Base-by-base conservation (phyloP, 352 stramenopile genomes). In the Pythium guiyangense region DNA sequence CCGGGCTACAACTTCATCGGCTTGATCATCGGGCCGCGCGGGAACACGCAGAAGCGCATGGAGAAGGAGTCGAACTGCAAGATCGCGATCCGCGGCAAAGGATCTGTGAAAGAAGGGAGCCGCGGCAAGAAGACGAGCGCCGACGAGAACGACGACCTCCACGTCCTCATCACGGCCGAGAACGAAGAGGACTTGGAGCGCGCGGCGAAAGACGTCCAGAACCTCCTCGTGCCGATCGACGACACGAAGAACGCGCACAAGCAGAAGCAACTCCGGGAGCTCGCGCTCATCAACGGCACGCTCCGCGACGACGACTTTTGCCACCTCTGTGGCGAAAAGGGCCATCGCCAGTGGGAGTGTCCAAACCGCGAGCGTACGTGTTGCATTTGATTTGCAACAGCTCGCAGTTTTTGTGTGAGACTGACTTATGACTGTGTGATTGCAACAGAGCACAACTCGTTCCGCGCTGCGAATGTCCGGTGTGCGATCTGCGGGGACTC, bases 1-100 rank as follows among this genome's bases (percentile, higher is more conserved):
- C 98, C 97, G 0, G 95, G 85, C 6, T 99, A 99, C 79, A 99
- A 99, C 73, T 99, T 99, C 71, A 99, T 99, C 49, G 97, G 96
- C 4, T 71, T 99, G 34, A 99, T 99, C 70, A 99, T 99, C 54
- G 97, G 97, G 14, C 97, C 98, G 3, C 84, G 97, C 15, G 98
- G 97, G 11, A 99, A 98, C 67, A 99, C 97, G 18, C 97, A 99
- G 69, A 99, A 99, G 70, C 96, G 97, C 52, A 97, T 99, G 84
- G 97, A 99, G 73, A 86, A 87, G 43, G 97, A 99, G 69, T 99
- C 96, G 6, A 96, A 96, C 54, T 99, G 96, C 79, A 99, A 99
- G 74, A 99, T 99, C 69, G 94, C 96, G 45, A 99, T 99, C 68
- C 91, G 97, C 15, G 97, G 97, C 27, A 92, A 94, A 52, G 97